Evolutionary conservation across 352 stramenopile genomes (phyloP).

Genomic region (Globisporangium nodosum): DNA sequence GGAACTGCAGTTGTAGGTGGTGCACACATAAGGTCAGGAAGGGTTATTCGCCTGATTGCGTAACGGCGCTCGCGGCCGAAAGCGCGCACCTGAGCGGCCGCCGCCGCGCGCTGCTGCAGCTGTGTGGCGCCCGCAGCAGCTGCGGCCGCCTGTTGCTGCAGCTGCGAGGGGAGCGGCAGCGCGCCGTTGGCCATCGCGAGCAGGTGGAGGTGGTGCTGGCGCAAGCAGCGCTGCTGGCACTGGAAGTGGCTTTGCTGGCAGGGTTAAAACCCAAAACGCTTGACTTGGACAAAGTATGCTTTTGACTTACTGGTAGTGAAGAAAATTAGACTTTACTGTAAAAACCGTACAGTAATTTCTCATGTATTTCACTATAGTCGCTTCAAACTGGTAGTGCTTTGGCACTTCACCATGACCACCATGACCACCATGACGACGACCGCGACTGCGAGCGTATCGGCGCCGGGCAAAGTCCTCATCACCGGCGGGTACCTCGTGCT

Average conservation of each 20-base stretch:
- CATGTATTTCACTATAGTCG: too few species aligned
- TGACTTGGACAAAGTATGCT: too few species aligned
- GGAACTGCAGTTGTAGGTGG: slow-evolving; percentile 11
- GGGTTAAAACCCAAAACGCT: too few species aligned
- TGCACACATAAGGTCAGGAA: slow-evolving; percentile 1
- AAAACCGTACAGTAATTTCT: too few species aligned
- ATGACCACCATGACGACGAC: background rate
- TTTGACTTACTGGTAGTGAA: too few species aligned
- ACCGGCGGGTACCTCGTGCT: slow-evolving; percentile 96
- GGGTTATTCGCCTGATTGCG: too few species aligned
- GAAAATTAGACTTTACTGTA: too few species aligned
- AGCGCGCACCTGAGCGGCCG: slow-evolving; percentile 39
- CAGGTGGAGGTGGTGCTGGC: too few species aligned
- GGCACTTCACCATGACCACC: background rate
- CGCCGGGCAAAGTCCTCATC: slow-evolving; percentile 96
- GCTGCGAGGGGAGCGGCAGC: background rate
- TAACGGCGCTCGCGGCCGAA: too few species aligned
- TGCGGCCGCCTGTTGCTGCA: slow-evolving; percentile 8
- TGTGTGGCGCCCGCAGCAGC: slow-evolving; percentile 6
- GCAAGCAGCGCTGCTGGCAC: too few species aligned
- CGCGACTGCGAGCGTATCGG: slow-evolving; percentile 69
- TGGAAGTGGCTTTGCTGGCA: too few species aligned
- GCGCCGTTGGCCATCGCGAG: background rate
- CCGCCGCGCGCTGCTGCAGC: slow-evolving; percentile 58
- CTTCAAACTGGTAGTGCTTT: too few species aligned